Conservation (phyloP, 2,329 filamentous ascomycete genomes). For the Trichoderma semiorbis region DNA sequence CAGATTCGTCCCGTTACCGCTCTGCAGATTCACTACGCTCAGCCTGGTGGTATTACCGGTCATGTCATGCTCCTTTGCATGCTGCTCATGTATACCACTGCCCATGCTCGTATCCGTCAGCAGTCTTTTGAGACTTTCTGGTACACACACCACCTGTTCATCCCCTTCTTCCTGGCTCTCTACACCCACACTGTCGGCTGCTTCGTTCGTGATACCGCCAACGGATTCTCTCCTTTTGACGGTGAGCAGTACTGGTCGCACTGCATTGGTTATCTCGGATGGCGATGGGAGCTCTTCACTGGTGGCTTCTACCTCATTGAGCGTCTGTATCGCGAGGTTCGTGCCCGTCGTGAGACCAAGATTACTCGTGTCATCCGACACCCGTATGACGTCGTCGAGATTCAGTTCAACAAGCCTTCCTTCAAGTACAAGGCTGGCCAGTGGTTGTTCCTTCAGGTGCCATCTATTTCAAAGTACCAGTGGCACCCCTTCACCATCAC, state of each 20-base stretch:
- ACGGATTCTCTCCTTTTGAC: constrained; percentile 78
- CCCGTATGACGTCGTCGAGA: constrained; percentile 94
- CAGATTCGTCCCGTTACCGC: constrained; percentile 79
- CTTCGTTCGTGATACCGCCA: constrained; percentile 80
- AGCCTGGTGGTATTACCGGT: constrained; percentile 88
- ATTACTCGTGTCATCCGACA: constrained; percentile 94
- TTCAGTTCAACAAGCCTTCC: constrained; percentile 92
- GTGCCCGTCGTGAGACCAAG: constrained; percentile 75
- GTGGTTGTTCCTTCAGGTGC: constrained; percentile 95
- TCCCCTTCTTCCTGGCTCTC: constrained; percentile 87
- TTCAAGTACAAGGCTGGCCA: constrained; percentile 99
- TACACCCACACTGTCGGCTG: constrained; percentile 96
- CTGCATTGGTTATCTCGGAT: constrained; percentile 92
- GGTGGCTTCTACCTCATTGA: constrained; percentile 84
- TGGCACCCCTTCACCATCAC: constrained; percentile 99
- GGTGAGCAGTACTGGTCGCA: constrained; percentile 81
- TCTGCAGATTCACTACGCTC: constrained; percentile 84
- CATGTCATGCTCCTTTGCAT: constrained; percentile 99
- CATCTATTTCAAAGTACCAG: constrained; percentile 81
- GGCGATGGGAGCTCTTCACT: constrained; percentile 91
- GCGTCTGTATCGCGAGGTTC: constrained; percentile 86
- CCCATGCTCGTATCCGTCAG: constrained; percentile 88
- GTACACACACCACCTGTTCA: constrained; percentile 99
- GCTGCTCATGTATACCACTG: constrained; percentile 96
- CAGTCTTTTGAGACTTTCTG: constrained; percentile 98